Conservation (phyloP, 2,329 filamentous ascomycete species). For the Neodidymelliopsis sp. region DNA sequence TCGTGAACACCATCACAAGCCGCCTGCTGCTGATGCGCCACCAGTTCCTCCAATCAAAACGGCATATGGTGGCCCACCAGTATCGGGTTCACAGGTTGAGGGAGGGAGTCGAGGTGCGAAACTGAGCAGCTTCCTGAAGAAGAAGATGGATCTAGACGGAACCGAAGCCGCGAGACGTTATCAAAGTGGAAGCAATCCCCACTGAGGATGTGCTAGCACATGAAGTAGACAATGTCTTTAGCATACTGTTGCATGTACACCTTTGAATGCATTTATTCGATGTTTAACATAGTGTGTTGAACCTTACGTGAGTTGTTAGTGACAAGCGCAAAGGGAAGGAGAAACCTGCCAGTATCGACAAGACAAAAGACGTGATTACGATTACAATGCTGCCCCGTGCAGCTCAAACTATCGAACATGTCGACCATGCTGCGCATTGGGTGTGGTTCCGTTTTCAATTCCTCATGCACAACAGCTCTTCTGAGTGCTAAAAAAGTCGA, state of each 20-base stretch:
- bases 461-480: no score
- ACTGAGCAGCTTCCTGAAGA: slow-evolving; percentile 44
- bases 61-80: slow-evolving; percentile 28
- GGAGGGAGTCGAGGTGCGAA: slow-evolving; percentile 28
- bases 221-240: neutral
- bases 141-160: slow-evolving; percentile 37
- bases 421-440: no score
- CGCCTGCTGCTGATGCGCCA: slow-evolving; percentile 16
- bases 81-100: slow-evolving; percentile 36
- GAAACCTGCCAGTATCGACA: no score
- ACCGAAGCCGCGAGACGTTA: neutral
- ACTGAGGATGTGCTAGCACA: neutral
- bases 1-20: slow-evolving; percentile 17
- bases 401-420: no score
- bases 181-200: neutral
- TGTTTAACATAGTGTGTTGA: no score
- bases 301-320: no score
- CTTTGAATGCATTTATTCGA: neutral
- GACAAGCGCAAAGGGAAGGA: no score
- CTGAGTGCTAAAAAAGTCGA: no score
- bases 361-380: no score
- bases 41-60: slow-evolving; percentile 23
- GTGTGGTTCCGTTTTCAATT: no score
- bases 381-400: no score
- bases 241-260: neutral